Evolutionary conservation across 805 yeast genomes (phyloP).

Genomic region (Metschnikowia lochheadii): DNA sequence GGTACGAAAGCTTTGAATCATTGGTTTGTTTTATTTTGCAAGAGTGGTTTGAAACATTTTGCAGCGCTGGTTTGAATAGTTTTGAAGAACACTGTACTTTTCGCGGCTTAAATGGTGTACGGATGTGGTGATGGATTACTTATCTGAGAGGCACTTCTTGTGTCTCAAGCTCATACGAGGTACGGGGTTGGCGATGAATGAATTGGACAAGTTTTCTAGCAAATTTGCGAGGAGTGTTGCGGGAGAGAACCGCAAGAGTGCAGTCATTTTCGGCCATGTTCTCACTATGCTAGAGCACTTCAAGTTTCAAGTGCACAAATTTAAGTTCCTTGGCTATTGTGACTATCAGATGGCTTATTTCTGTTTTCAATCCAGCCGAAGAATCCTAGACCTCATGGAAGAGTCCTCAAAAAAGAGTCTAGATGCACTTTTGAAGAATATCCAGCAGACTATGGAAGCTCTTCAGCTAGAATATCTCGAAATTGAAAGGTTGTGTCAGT

Average conservation of each 20-base stretch:
- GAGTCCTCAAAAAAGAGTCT: not conserved
- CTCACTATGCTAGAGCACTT: conserved; percentile 31
- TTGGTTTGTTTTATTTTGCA: too few species aligned
- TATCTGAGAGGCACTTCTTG: not conserved
- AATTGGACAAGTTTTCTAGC: not conserved
- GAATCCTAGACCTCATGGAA: not conserved
- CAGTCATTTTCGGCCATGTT: not conserved
- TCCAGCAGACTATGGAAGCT: conserved; percentile 2
- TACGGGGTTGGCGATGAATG: not conserved
- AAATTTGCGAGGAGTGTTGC: not conserved
- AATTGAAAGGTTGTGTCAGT: not conserved
- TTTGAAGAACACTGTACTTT: not conserved
- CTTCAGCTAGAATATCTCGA: not conserved
- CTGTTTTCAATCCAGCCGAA: conserved; percentile 13
- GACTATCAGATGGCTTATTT: conserved; percentile 37
- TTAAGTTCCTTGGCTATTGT: conserved; percentile 28
- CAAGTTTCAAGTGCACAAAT: conserved; percentile 29
- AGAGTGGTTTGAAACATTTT: too few species aligned
- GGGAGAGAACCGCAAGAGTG: not conserved
- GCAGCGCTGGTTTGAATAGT: too few species aligned
- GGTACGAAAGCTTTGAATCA: too few species aligned
- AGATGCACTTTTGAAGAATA: conserved; percentile 1
- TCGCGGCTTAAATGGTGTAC: not conserved
- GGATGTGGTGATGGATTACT: not conserved
- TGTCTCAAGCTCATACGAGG: not conserved